Base-by-base conservation (phyloP, 208 protist species). In the Acanthamoeba healyi region DNA sequence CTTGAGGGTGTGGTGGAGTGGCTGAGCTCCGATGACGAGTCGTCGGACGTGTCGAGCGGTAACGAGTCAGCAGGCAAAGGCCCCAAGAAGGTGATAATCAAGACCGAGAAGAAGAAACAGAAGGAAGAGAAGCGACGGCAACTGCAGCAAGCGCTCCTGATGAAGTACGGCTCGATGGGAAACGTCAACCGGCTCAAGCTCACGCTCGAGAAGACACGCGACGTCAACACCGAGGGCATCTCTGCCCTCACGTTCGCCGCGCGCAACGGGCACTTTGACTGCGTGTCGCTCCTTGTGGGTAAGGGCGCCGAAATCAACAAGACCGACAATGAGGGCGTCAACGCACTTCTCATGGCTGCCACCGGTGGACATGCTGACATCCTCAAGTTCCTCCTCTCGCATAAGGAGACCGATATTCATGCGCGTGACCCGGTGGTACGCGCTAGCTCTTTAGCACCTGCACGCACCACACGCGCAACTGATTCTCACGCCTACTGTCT, bases 111-210 rank as follows among this genome's bases (percentile, higher is more conserved):
- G 49, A 87, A 65, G 29, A 87, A 77, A 36, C 79, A 54, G 24
- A 87, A 63, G 51, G 79, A 87, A 22, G 79, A 87, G 79, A 87
- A 87, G 79, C 79, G 79, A 34, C 44, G 79, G 51, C 44, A 87
- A 19, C 44, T 65, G 79, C 79, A 87, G 51, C 79, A 87, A 32
- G 79, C 79, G 44, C 51, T 87, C 42, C 79, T 87, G 22, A 87
- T 63, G 51, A 87, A 87, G 51, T 87, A 87, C 51, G 79, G 79
- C 51, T 92, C 86, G 38, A 92, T 92, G 58, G 86, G 86, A 49
- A 92, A 92, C 58, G 44, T 92, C 49, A 72, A 72, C 61, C 36
- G 56, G 15, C 86, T 92, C 51, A 92, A 92, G 58, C 49, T 74
- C 38, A 54, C 86, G 36, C 49, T 92, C 26, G 86, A 63, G 40